A percentile compares a stretch with the other conserved stretches of the same genome.
These are phyloP conservation scores for Silene uniflora DNA, from an alignment of 148 eudicot genomes.

Conservation along the genomic window DNA sequence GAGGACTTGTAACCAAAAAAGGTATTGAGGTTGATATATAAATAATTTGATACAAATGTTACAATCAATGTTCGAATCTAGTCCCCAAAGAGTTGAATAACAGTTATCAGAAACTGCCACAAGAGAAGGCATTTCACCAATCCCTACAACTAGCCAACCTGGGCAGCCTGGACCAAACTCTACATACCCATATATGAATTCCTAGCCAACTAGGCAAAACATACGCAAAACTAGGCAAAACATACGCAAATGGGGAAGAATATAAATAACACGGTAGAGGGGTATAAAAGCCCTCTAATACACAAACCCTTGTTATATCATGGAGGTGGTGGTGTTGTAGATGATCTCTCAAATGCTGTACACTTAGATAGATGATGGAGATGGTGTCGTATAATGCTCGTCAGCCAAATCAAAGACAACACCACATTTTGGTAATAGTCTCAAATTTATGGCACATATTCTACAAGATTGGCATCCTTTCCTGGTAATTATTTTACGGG, in stretches of 20 bases:
- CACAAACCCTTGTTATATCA: constrained; percentile 29
- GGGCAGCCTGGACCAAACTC: constrained; percentile 69
- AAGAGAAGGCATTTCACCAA: constrained; percentile 67
- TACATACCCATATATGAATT: constrained; percentile 20
- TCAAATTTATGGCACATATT: constrained; percentile 30
- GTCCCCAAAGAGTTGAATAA: constrained; percentile 17
- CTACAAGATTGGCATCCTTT: constrained; percentile 10
- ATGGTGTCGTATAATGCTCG: constrained; percentile 28
- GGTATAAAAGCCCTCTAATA: constrained; percentile 22
- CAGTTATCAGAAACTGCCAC: constrained; percentile 70
- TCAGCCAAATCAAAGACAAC: constrained; percentile 21
- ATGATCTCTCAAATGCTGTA: constrained; percentile 48
- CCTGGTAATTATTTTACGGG: constrained; percentile 29
- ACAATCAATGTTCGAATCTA: constrained; percentile 17
- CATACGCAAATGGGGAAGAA: background rate
- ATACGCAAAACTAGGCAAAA: background rate
- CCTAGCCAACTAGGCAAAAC: constrained; percentile 7
- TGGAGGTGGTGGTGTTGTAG: background rate
- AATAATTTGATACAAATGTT: constrained; percentile 26
- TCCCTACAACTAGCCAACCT: constrained; percentile 69
- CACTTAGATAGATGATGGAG: constrained; percentile 32
- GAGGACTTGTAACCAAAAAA: too few species aligned
- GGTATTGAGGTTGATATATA: background rate
- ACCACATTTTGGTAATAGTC: constrained; percentile 29
- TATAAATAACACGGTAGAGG: constrained; percentile 1